Conservation (phyloP, 352 stramenopile genomes). For the Hyphochytrium catenoides region DNA sequence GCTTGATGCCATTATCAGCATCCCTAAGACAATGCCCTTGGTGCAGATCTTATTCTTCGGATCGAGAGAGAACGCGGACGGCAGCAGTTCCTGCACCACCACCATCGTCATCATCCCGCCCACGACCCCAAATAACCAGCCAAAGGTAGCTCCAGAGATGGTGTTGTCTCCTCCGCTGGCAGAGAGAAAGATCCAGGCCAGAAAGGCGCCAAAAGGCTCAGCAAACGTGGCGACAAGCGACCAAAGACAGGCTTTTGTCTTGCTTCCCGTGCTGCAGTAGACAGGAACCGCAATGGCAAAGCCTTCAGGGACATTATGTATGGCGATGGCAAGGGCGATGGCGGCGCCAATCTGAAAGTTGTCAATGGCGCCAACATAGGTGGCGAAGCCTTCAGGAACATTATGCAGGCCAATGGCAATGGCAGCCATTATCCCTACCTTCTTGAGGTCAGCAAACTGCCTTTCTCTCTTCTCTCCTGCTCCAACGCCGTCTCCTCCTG, state of each 20-base stretch:
- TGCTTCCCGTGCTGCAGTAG: conserved; percentile 83
- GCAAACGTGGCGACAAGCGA: conserved; percentile 59
- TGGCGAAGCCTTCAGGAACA: conserved; percentile 85
- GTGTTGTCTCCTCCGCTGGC: conserved; percentile 43
- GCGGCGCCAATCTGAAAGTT: conserved; percentile 70
- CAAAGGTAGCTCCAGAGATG: conserved; percentile 35
- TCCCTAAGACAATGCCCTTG: conserved; percentile 38
- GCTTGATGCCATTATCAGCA: conserved; percentile 56
- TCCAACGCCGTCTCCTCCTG: conserved; percentile 80
- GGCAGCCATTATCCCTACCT: conserved; percentile 66
- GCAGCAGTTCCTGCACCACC: conserved; percentile 67
- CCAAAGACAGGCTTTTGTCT: conserved; percentile 81
- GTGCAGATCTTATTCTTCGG: conserved; percentile 62
- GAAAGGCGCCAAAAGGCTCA: conserved; percentile 66
- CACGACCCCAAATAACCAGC: conserved; percentile 70
- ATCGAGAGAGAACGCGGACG: conserved; percentile 71
- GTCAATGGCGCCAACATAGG: conserved; percentile 68
- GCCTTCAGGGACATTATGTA: conserved; percentile 86
- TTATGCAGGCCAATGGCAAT: conserved; percentile 90
- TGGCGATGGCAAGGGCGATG: conserved; percentile 71
- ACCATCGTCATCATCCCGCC: conserved; percentile 81
- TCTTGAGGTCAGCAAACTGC: conserved; percentile 55
- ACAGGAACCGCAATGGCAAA: conserved; percentile 83
- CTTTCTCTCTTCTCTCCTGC: conserved; percentile 88
- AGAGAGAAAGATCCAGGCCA: conserved; percentile 67